Base-by-base conservation (phyloP, 1,284 basidiomycete species). In the Anthracocystis walkeri region DNA sequence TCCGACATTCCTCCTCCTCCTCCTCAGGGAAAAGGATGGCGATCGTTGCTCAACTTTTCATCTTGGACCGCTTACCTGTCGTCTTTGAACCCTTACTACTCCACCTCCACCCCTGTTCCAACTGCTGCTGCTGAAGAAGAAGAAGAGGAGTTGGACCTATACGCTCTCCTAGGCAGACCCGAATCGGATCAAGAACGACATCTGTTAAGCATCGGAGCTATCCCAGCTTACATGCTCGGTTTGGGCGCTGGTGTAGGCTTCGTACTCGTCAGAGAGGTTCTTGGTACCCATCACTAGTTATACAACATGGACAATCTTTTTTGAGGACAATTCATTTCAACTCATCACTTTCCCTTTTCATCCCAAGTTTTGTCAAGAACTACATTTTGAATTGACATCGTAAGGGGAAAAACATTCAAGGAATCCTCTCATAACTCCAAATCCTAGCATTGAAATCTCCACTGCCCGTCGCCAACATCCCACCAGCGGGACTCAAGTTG, bases 401-500 rank as follows among this genome's bases (percentile, higher is more conserved):
- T n/a, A n/a, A n/a, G n/a, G n/a, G n/a, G n/a, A n/a, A n/a, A n/a
- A n/a, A n/a, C 20, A n/a, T 33, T 61, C 46, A 51, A 73, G 62
- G 14, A 41, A 76, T 79, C 12, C 76, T 65, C 29, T 82, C 77
- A 50, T 83, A 83, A 29, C 73, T 74, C 82, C 82, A 83, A 50
- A 83, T 80, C n/a, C 82, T 65, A 10, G 82, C 82, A 50, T 83
- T 90, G 87, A 91, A 92, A 86, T 96, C 94, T 14, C 94, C 94
- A 84, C 91, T 92, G 23, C 93, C 94, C 6, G 93, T 94, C 3
- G 93, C 93, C 45, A 95, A 87, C 51, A 92, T 87, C 48, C 90
- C 90, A 18, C 92, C 92, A 25, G 89, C 88, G 8, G 91, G 90
- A 74, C 91, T 92, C 48, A 94, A 87, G 80, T 93, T 92, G 81